Evolutionary conservation across 306 rosid genomes (phyloP).

Genomic region (Castanopsis chinensis): DNA sequence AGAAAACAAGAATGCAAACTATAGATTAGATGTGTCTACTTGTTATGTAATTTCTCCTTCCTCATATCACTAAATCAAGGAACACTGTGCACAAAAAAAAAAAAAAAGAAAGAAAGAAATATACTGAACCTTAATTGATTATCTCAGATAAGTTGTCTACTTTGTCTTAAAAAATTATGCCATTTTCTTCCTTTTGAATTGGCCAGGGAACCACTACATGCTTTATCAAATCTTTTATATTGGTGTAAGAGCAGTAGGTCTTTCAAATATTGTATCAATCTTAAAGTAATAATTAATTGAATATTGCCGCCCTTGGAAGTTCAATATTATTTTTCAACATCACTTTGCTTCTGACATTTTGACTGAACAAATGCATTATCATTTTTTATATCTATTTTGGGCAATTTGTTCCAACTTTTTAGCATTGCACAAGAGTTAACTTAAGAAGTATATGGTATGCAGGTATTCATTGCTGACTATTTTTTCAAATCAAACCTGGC

Average conservation of each 20-base stretch:
- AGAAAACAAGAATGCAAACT: neutral
- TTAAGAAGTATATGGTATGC: conserved; percentile 27
- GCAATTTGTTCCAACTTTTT: conserved; percentile 9
- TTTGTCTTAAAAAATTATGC: neutral
- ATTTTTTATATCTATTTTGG: neutral
- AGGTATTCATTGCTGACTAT: conserved; percentile 83
- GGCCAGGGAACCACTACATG: no score
- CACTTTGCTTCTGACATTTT: neutral
- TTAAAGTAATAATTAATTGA: neutral
- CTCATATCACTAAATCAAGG: neutral
- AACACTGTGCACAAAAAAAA: neutral
- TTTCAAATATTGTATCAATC: neutral
- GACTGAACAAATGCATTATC: conserved; percentile 8
- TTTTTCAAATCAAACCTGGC: conserved; percentile 78
- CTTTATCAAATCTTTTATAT: neutral
- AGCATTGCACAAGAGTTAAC: neutral
- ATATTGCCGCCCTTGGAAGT: neutral
- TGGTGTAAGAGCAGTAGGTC: neutral
- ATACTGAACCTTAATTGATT: neutral
- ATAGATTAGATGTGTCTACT: neutral
- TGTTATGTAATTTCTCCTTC: neutral
- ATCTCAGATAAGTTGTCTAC: neutral
- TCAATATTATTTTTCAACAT: neutral
- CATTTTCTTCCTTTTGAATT: neutral
- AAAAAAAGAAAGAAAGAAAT: neutral